Base-by-base conservation (phyloP, 345 rosid species). In the Fremontodendron californicum region DNA sequence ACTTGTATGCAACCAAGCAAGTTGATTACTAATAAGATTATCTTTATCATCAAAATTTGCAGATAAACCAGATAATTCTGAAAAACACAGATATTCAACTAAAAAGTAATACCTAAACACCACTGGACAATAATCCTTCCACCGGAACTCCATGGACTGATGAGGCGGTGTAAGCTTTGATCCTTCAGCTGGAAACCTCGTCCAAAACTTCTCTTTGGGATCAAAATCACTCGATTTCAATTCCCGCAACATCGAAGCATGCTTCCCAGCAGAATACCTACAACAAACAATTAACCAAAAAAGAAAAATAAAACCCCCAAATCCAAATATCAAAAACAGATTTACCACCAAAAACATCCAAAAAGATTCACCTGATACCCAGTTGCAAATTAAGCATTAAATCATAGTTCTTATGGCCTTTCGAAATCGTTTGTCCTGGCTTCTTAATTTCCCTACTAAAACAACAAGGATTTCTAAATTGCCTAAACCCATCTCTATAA, bases 171-270 rank as follows among this genome's bases (percentile, higher is more conserved):
- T 95, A 9, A 83, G 85, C 86, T 93, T 95, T 6, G 98, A 93
- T 67, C 99, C 98, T 75, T 92, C 98, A 0, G 98, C 64, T 0
- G 98, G 97, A 80, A 95, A 95, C 86, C 94, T 89, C 0, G 97
- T 95, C 99, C 99, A 95, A 84, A 90, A 95, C 89, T 93, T 95
- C 86, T 95, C 97, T 81, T 87, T 93, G 0, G 99, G 99, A 73
- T 95, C 93, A 73, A 95, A 95, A 84, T 95, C 99, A 25, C 83
- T 84, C 1, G 78, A 84, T 78, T 89, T 93, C 48, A 92, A 77
- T 0, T 87, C 87, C 65, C 94, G 83, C 51, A 84, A 66, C 45
- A 82, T 73, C 1, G 92, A 93, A 76, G 93, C 91, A 75, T 90
- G 93, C 73, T 88, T 95, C 49, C 99, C 98, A 37, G 90, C 99